A percentile compares a stretch with the other conserved stretches of the same genome.
These are phyloP conservation scores for Adansonia rubrostipa DNA, from an alignment of 441 rosid species.

Conservation along the genomic window DNA sequence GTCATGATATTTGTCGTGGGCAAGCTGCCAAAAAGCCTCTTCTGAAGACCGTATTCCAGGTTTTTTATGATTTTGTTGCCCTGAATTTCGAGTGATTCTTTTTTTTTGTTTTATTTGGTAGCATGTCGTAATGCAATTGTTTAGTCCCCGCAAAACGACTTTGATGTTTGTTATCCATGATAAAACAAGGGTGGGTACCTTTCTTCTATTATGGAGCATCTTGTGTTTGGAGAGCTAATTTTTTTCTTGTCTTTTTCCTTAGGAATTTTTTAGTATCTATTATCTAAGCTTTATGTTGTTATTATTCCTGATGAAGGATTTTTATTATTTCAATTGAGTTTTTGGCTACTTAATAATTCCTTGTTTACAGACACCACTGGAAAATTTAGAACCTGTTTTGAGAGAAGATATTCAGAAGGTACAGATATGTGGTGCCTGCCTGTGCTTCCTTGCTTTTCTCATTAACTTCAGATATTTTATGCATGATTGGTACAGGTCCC, in stretches of 20 bases:
- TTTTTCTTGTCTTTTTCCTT: constrained; percentile 7
- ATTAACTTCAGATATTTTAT: too few relatives aligned
- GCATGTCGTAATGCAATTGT: constrained; percentile 99
- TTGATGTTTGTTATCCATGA: constrained; percentile 98
- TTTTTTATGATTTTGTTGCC: too few relatives aligned
- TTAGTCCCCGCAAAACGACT: constrained; percentile 99
- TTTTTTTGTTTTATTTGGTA: constrained; percentile 23
- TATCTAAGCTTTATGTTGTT: constrained; percentile 12
- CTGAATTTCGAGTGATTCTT: not conserved
- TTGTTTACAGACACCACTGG: constrained; percentile 84
- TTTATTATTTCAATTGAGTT: not conserved
- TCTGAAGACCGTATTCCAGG: constrained; percentile 98
- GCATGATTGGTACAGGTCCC: constrained; percentile 77
- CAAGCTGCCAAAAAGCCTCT: constrained; percentile 99
- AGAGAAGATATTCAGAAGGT: constrained; percentile 99
- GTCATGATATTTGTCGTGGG: constrained; percentile 98
- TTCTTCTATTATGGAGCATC: constrained; percentile 13
- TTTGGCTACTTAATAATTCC: constrained; percentile 26
- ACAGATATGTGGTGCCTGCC: too few relatives aligned
- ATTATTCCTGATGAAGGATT: not conserved
- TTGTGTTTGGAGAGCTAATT: constrained; percentile 23
- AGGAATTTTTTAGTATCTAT: constrained; percentile 6
- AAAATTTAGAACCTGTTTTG: constrained; percentile 91
- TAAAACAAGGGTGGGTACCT: constrained; percentile 80
- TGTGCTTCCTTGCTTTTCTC: too few relatives aligned